Percentiles rank a stretch among this genome's conserved stretches.
These are phyloP conservation scores for Heterobasidion parviporum DNA, from an alignment of 1,284 basidiomycete species.

Conservation along the genomic window DNA sequence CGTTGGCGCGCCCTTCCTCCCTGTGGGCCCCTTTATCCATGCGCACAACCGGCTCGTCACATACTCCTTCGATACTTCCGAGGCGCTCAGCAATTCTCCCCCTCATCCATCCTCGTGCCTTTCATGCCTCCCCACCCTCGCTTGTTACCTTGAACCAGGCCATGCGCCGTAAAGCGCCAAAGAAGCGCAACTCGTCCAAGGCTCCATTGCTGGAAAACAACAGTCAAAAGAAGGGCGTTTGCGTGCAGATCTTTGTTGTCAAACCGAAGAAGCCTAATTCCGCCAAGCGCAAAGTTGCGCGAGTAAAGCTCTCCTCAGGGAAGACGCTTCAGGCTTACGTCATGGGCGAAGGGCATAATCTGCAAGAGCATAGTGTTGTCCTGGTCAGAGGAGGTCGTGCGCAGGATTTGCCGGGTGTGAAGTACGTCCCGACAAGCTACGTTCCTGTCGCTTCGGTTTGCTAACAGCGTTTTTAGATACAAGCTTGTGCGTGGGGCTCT, in stretches of 20 bases:
- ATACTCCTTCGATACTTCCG: background rate
- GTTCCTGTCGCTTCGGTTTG: background rate
- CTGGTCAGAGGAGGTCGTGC: conserved; percentile 90
- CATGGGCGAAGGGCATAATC: conserved; percentile 94
- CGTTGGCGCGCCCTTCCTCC: conserved; percentile 15
- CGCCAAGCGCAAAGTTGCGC: conserved; percentile 93
- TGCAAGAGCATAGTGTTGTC: conserved; percentile 97
- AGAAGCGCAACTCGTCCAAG: conserved; percentile 44
- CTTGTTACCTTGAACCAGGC: conserved; percentile 78
- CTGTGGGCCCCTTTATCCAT: background rate
- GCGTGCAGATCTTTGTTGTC: conserved; percentile 74
- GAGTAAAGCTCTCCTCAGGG: conserved; percentile 89
- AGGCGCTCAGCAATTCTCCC: conserved; percentile 14
- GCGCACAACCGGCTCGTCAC: background rate
- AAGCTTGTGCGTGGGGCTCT: conserved; percentile 91
- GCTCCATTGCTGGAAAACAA: conserved; percentile 73
- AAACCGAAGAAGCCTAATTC: conserved; percentile 99
- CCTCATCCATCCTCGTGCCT: conserved; percentile 32
- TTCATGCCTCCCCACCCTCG: conserved; percentile 55
- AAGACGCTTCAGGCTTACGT: conserved; percentile 92
- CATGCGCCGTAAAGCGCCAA: conserved; percentile 51
- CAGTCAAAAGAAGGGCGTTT: conserved; percentile 88
- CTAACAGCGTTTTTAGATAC: conserved; percentile 52
- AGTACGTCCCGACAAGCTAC: conserved; percentile 42
- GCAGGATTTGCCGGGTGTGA: conserved; percentile 95